Base-by-base conservation (phyloP, 2,329 filamentous ascomycete species). In the Pseudogymnoascus sp. region DNA sequence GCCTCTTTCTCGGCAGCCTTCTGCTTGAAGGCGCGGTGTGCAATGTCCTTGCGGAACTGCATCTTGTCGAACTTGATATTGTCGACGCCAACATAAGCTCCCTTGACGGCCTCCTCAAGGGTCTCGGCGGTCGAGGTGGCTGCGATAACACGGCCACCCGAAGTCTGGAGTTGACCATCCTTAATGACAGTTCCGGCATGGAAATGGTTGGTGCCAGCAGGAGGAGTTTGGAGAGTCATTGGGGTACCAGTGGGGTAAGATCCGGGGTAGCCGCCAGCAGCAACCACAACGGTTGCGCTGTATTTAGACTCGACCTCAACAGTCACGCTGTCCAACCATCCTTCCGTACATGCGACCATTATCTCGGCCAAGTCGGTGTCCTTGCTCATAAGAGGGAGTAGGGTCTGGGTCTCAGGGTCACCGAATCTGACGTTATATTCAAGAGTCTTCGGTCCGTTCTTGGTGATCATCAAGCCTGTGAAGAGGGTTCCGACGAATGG, bases 341-440 rank as follows among this genome's bases (percentile, higher is more conserved):
- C 86, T 59, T 88, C 82, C 7, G 88, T 84, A 73, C 91, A 96
- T 61, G 91, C 91, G 47, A 92, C 79, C 88, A 97, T 92, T 63
- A 97, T 81, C 71, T 93, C 85, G 1, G 91, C 92, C 58, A 97
- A 80, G 74, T 97, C 92, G 20, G 88, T 90, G 64, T 94, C 86
- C 61, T 81, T 76, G 54, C 83, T 87, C 70, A 97, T 80, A 16
- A 97, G 79, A 8, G 90, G 86, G 9, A 97, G 78, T 18, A 96
- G 80, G 2, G 89, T 94, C 76, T 96, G 91, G 0, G 90, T 94
- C 75, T 96, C 92, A 2, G 92, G 92, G 71, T 96, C 91, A 57
- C 92, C 92, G 70, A 95, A 95, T 62, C 92, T 86, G 58, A 96
- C 91, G 69, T 96, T 96, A 78, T 96, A 97, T 75, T 96, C 91